Percentiles rank a stretch among this genome's conserved stretches.
These are phyloP conservation scores for Boletales sp. DNA, from an alignment of 768 basidiomycete genomes.

Conservation along the genomic window DNA sequence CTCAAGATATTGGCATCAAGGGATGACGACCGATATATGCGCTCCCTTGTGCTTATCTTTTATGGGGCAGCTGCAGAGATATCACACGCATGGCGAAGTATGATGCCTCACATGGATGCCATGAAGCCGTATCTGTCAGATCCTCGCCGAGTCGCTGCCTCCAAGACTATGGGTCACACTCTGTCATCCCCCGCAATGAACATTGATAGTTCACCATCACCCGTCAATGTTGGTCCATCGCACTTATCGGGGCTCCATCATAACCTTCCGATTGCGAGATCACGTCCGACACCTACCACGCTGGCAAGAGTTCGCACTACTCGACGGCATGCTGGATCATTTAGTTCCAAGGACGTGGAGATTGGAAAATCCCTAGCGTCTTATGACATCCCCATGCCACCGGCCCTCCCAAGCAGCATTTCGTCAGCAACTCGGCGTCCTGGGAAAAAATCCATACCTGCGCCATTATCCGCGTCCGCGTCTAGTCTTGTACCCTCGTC, in stretches of 20 bases:
- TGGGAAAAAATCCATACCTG: slow-evolving; percentile 47
- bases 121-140: slow-evolving; percentile 63
- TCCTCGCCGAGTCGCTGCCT: slow-evolving; percentile 33
- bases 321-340: slow-evolving; percentile 90
- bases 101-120: slow-evolving; percentile 66
- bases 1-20: slow-evolving; percentile 68
- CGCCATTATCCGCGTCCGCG: slow-evolving; percentile 31
- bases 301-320: slow-evolving; percentile 51
- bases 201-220: slow-evolving; percentile 25
- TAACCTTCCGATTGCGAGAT: slow-evolving; percentile 28
- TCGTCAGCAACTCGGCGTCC: slow-evolving; percentile 40
- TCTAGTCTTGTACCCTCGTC: slow-evolving; percentile 14
- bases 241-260: slow-evolving; percentile 18
- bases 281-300: slow-evolving; percentile 24
- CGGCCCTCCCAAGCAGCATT: slow-evolving; percentile 22
- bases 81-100: slow-evolving; percentile 76
- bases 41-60: slow-evolving; percentile 82
- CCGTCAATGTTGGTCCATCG: slow-evolving; percentile 26
- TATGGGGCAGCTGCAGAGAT: slow-evolving; percentile 91
- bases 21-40: slow-evolving; percentile 83
- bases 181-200: slow-evolving; percentile 22
- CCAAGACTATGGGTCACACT: slow-evolving; percentile 26
- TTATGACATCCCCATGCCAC: slow-evolving; percentile 39
- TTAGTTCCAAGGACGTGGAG: slow-evolving; percentile 89
- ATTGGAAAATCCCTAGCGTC: slow-evolving; percentile 78